Conservation (phyloP, 106 monocot species). For the Dendrobium huoshanense region DNA sequence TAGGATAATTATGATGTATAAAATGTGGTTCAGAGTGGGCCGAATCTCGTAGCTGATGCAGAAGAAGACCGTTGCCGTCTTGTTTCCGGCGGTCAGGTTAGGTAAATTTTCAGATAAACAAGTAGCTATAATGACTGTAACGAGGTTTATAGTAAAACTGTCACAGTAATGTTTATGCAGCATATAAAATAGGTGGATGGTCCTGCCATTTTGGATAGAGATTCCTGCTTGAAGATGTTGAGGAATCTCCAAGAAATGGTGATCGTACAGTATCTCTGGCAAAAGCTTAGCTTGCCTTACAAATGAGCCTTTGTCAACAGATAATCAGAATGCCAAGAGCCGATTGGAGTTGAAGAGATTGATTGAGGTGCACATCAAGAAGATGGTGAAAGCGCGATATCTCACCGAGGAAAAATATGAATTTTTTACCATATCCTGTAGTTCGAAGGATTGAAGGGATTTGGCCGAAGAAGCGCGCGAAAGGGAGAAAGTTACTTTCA, state of each 20-base stretch:
- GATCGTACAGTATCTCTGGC: constrained; percentile 38
- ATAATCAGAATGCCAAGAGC: constrained; percentile 21
- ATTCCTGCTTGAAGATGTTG: constrained; percentile 22
- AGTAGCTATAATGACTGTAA: background rate
- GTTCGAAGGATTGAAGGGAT: too few relatives aligned
- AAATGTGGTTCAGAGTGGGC: background rate
- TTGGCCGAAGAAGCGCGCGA: too few relatives aligned
- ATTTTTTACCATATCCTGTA: too few relatives aligned
- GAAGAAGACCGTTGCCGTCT: background rate
- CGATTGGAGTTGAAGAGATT: constrained; percentile 57
- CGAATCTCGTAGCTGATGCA: background rate
- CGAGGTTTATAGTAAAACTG: background rate
- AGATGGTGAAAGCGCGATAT: constrained; percentile 62
- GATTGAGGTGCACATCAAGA: constrained; percentile 76
- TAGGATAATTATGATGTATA: background rate
- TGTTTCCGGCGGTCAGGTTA: background rate
- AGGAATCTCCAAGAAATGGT: constrained; percentile 2
- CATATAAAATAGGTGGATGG: constrained; percentile 1
- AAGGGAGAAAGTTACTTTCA: too few relatives aligned
- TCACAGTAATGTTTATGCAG: background rate
- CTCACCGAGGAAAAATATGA: background rate
- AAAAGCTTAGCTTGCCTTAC: constrained; percentile 70
- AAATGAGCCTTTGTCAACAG: constrained; percentile 27
- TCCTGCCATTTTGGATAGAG: background rate
- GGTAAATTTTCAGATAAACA: background rate